Percentiles rank a stretch among this genome's conserved stretches.
phyloP scores from a whole-genome alignment of 2,329 filamentous ascomycete genomes.

The Zelopaecilomyces penicillatus region DNA sequence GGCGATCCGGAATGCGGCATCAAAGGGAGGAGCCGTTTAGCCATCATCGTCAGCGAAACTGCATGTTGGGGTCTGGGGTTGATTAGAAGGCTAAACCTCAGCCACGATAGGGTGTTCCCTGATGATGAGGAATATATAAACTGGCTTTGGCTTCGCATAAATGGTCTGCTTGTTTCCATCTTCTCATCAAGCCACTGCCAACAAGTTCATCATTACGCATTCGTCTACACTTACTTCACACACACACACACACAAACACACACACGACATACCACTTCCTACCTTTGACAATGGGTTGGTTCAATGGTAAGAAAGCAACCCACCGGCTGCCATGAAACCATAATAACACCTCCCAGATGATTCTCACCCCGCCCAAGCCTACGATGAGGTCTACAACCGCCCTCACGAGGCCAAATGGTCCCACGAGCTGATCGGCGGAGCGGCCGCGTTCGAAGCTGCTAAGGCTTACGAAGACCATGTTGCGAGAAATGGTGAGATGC shows the following conservation, averaged over 20 bases:
- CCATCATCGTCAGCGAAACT: too few relatives aligned
- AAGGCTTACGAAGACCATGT: constrained; percentile 23
- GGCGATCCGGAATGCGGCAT: too few relatives aligned
- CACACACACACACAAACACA: not conserved
- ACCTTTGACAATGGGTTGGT: constrained; percentile 15
- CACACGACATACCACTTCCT: constrained; percentile 3
- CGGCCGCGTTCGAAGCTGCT: constrained; percentile 22
- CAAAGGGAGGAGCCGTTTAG: too few relatives aligned
- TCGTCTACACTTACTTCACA: too few relatives aligned
- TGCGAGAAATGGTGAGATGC: constrained; percentile 15
- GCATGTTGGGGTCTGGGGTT: too few relatives aligned
- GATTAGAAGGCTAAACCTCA: too few relatives aligned
- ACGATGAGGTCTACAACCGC: constrained; percentile 16
- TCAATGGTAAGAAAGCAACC: constrained; percentile 9
- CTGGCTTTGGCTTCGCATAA: too few relatives aligned
- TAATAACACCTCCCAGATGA: constrained; percentile 10
- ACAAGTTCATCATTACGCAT: too few relatives aligned
- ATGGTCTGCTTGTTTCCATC: too few relatives aligned
- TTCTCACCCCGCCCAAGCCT: constrained; percentile 15
- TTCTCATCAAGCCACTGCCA: too few relatives aligned
- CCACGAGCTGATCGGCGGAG: constrained; percentile 23
- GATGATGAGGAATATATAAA: too few relatives aligned
- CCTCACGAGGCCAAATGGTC: constrained; percentile 23
- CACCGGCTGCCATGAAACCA: not conserved
- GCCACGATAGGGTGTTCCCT: too few relatives aligned